phyloP scores from a whole-genome alignment of 2,329 filamentous ascomycete genomes.

The Penicillium crustosum region DNA sequence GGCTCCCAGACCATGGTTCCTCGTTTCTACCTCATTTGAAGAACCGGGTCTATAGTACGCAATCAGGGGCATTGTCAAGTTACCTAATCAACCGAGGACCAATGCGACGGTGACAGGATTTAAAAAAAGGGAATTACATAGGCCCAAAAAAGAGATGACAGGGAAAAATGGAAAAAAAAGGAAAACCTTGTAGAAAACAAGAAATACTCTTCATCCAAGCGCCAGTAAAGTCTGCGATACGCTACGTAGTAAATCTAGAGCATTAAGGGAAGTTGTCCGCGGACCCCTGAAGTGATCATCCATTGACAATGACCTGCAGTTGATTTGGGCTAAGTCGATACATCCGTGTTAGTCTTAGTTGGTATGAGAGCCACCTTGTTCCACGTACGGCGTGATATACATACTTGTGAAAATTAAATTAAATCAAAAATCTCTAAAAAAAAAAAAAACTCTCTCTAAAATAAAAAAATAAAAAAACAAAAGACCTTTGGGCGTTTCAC shows the following conservation, averaged over 20 bases:
- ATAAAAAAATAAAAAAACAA: slow-evolving; percentile 22
- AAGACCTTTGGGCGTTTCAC: slow-evolving; percentile 34
- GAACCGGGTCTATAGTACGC: slow-evolving; percentile 28
- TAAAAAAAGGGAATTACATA: background rate
- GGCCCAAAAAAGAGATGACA: background rate
- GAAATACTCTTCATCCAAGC: background rate
- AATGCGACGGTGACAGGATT: background rate
- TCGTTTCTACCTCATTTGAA: slow-evolving; percentile 25
- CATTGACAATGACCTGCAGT: slow-evolving; percentile 24
- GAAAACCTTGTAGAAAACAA: background rate
- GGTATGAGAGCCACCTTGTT: slow-evolving; percentile 28
- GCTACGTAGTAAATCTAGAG: background rate
- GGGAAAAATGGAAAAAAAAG: background rate
- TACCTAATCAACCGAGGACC: slow-evolving; percentile 13
- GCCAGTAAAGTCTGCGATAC: background rate
- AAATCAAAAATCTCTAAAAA: slow-evolving; percentile 7
- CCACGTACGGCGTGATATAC: slow-evolving; percentile 25
- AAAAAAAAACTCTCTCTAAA: slow-evolving; percentile 4
- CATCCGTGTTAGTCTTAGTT: slow-evolving; percentile 28
- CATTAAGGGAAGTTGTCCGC: slow-evolving; percentile 17
- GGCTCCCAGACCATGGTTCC: slow-evolving; percentile 31
- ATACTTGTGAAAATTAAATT: slow-evolving; percentile 9
- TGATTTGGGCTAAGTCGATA: slow-evolving; percentile 27
- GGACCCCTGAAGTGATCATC: slow-evolving; percentile 25
- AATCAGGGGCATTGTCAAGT: slow-evolving; percentile 24